Evolutionary conservation across 345 rosid genomes (phyloP).

Genomic region (Syzygium aqueum): DNA sequence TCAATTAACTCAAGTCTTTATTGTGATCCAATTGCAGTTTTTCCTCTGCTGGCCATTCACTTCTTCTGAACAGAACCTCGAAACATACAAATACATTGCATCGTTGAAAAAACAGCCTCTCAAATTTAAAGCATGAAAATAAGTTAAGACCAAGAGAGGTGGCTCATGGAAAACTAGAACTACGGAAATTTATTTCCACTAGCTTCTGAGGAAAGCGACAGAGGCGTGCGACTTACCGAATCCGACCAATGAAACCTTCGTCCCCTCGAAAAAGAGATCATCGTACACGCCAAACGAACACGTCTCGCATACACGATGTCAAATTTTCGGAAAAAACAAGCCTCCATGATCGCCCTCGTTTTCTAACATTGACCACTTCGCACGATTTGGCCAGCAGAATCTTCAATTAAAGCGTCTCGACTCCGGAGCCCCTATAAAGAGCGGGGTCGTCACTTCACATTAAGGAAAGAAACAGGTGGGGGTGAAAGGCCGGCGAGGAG

Average conservation of each 20-base stretch:
- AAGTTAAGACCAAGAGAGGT: not conserved
- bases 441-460: not conserved
- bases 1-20: not conserved
- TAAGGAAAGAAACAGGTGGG: not conserved
- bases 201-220: not conserved
- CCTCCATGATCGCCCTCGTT: not conserved
- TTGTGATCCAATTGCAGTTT: not conserved
- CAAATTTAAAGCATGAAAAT: not conserved
- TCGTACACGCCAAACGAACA: not conserved
- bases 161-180: not conserved
- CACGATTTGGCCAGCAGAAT: not conserved
- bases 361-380: not conserved
- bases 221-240: not conserved
- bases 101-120: not conserved
- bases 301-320: not conserved
- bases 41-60: not conserved
- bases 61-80: not conserved
- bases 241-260: not conserved
- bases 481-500: not conserved
- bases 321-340: not conserved
- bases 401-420: not conserved
- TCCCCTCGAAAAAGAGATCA: not conserved
- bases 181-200: not conserved
- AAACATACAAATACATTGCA: not conserved
- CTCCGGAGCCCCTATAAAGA: not conserved